Base-by-base conservation (phyloP, 345 rosid genomes). In the Lagerstroemia speciosa region DNA sequence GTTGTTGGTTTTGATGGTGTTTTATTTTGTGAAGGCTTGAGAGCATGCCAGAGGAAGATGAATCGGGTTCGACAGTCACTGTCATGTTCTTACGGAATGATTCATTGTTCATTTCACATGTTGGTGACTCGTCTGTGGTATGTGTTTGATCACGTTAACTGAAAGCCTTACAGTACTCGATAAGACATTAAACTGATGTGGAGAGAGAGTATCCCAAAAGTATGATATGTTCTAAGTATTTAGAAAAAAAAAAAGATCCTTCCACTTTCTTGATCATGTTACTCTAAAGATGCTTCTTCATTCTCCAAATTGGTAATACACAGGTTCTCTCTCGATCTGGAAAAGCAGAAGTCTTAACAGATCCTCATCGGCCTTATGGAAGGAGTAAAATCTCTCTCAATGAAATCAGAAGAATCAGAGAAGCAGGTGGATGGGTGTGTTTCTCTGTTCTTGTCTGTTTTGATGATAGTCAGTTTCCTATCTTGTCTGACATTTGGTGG, bases 401-500 rank as follows among this genome's bases (percentile, higher is more conserved):
- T 43, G 98, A 91, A 83, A 75, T 89, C 68, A 89, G 75, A 80
- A 90, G 98, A 75, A 87, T 93, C 72, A 87, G 92, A 84, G 97
- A 90, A 86, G 96, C 98, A 85, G 97, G 98, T 85, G 98, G 98
- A 85, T 93, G 98, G 97, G 98, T 88, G 89, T 81, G 90, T 84
- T 77, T 78, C 76, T 74, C 79, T 78, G 72, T 76, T 80, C 86
- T 50, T 60, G 10, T 60, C 73, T 40, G 2, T 41, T 45, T 63
- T 53, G 67, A 20, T 29, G 9, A 62, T 41, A 34, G 27, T 32
- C 29, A 64, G 34, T 33, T n/a, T 12, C 27, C 31, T 57, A 29
- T 57, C 33, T 11, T 1, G 29, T 57, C 3, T 19, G 3, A 26
- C 32, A 8, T 8, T 27, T 24, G 32, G 2, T 27, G 32, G 19